These are phyloP conservation scores for Hysterangium stoloniferum DNA, from an alignment of 768 basidiomycete species.

Conservation along the genomic window DNA sequence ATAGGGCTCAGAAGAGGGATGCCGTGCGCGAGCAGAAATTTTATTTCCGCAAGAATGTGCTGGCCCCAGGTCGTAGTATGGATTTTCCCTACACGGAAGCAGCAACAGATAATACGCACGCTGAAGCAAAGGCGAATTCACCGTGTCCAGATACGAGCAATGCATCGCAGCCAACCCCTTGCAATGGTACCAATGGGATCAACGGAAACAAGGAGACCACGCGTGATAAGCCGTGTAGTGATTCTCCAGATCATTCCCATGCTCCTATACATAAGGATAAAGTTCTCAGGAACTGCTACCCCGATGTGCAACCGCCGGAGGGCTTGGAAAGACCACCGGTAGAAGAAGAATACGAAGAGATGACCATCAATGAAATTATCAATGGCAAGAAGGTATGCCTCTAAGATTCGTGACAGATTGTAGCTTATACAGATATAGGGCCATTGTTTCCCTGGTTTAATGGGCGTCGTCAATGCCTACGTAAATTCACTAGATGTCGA, in stretches of 20 bases:
- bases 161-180: background rate
- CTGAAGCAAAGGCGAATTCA: background rate
- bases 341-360: constrained; percentile 85
- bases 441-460: constrained; percentile 64
- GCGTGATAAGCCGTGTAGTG: background rate
- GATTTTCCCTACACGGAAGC: constrained; percentile 2
- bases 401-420: background rate
- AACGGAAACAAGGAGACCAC: background rate
- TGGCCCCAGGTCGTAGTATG: constrained; percentile 39
- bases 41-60: constrained; percentile 84
- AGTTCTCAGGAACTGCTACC: constrained; percentile 67
- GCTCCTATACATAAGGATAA: constrained; percentile 45
- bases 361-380: constrained; percentile 88
- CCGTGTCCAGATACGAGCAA: background rate
- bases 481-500: constrained; percentile 80
- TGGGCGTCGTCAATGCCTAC: constrained; percentile 77
- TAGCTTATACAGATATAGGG: constrained; percentile 35
- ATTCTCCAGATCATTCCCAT: background rate
- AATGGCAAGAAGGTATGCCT: constrained; percentile 61
- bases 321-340: constrained; percentile 37
- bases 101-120: background rate
- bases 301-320: constrained; percentile 45
- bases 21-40: constrained; percentile 72
- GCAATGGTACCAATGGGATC: background rate
- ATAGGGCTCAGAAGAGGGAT: constrained; percentile 74